Evolutionary conservation across 2,329 filamentous ascomycete species (phyloP).

Genomic region (Aspergillus versicolor): DNA sequence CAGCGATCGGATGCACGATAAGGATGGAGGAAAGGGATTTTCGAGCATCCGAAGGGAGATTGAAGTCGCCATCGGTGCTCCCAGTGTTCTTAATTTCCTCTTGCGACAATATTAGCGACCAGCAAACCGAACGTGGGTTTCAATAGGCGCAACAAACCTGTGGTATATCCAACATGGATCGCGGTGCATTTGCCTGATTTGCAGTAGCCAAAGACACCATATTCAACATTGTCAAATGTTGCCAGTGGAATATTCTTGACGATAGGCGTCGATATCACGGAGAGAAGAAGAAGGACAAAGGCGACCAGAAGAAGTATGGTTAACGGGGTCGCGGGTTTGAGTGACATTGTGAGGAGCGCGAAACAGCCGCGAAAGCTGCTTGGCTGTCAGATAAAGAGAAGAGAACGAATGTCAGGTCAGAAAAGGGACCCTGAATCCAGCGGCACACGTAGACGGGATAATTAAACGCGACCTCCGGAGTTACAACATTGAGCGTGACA

Average conservation of each 20-base stretch:
- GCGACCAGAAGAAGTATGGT: slow-evolving; percentile 80
- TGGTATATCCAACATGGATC: slow-evolving; percentile 81
- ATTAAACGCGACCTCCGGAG: not conserved
- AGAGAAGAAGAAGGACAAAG: slow-evolving; percentile 80
- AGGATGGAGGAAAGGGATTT: slow-evolving; percentile 80
- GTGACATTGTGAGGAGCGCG: slow-evolving; percentile 57
- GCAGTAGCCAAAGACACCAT: slow-evolving; percentile 93
- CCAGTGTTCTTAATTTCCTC: slow-evolving; percentile 41
- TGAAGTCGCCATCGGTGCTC: slow-evolving; percentile 52
- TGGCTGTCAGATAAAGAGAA: not conserved
- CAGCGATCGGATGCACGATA: slow-evolving; percentile 88
- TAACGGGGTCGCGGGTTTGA: slow-evolving; percentile 90
- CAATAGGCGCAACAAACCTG: slow-evolving; percentile 58
- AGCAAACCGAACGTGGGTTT: slow-evolving; percentile 1
- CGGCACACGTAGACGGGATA: slow-evolving; percentile 9
- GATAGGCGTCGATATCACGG: slow-evolving; percentile 87
- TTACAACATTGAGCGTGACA: slow-evolving; percentile 14
- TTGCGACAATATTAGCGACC: slow-evolving; percentile 18
- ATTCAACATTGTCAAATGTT: slow-evolving; percentile 71
- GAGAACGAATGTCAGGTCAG: not conserved
- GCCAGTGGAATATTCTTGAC: slow-evolving; percentile 82
- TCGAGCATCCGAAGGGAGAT: slow-evolving; percentile 63
- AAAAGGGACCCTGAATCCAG: slow-evolving; percentile 2
- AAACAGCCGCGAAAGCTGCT: slow-evolving; percentile 7
- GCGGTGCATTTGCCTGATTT: slow-evolving; percentile 63